Conservation (phyloP, 345 rosid species). For the Dipteronia dyeriana region DNA sequence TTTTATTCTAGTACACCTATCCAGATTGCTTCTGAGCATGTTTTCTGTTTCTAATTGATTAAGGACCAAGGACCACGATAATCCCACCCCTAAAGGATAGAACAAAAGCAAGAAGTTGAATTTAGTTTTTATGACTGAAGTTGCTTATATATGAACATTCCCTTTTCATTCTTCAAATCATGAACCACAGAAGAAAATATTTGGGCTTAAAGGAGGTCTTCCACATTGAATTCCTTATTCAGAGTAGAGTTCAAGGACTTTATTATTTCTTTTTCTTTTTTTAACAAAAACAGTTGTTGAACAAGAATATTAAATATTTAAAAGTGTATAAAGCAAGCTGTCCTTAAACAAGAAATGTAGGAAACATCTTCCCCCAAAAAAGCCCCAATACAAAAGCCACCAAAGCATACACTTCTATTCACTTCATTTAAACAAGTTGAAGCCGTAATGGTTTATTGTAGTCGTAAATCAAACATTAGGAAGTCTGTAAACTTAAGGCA, state of each 20-base stretch:
- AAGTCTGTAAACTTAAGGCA: background rate
- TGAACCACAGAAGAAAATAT: background rate
- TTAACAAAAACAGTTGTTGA: too few species aligned
- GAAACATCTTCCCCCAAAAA: too few species aligned
- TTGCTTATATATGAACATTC: background rate
- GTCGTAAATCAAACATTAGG: background rate
- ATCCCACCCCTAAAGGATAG: background rate
- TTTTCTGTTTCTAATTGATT: background rate
- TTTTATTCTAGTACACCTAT: background rate
- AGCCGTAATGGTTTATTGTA: background rate
- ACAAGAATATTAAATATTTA: too few species aligned
- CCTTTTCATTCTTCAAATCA: background rate
- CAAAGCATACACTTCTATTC: background rate
- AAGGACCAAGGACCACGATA: background rate
- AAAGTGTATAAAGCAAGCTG: too few species aligned
- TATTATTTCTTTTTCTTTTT: too few species aligned
- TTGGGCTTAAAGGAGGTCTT: background rate
- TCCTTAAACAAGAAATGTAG: too few species aligned
- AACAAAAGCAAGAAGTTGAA: background rate
- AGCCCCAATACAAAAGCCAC: too few species aligned
- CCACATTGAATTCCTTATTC: background rate
- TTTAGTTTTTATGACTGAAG: background rate
- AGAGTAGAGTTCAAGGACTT: background rate
- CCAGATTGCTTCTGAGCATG: background rate
- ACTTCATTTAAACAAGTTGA: background rate